phyloP scores from a whole-genome alignment of 805 yeast species.

The Pichia paraexigua region DNA sequence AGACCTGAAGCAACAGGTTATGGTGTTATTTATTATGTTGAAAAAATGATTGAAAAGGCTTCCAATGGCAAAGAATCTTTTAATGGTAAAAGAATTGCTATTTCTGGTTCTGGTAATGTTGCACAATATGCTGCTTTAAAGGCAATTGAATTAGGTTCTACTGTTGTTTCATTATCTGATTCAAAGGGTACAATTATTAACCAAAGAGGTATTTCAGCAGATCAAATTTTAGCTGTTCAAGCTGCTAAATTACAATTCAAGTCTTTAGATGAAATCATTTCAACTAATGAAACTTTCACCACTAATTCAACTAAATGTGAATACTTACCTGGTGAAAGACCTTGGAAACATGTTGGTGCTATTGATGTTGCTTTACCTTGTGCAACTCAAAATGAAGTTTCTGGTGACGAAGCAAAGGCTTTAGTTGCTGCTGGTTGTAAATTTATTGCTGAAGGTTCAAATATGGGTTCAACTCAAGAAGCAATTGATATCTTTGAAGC shows the following conservation, averaged over 20 bases:
- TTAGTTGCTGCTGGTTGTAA: conserved; percentile 86
- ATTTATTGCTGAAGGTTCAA: conserved; percentile 97
- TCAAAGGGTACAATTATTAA: conserved; percentile 84
- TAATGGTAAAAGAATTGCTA: conserved; percentile 89
- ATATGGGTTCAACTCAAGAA: conserved; percentile 98
- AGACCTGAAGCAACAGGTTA: conserved; percentile 99
- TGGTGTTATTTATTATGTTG: conserved; percentile 94
- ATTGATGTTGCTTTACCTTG: conserved; percentile 96
- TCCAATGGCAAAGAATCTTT: conserved; percentile 83
- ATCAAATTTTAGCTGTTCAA: conserved; percentile 66
- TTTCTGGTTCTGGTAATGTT: conserved; percentile 98
- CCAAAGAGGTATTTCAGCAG: conserved; percentile 74
- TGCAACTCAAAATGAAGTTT: conserved; percentile 97
- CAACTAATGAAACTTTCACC: conserved; percentile 46
- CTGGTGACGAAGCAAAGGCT: conserved; percentile 94
- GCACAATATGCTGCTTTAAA: conserved; percentile 98
- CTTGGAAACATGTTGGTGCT: conserved; percentile 88
- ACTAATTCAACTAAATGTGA: conserved; percentile 45
- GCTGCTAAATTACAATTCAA: conserved; percentile 75
- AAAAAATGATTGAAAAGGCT: conserved; percentile 94
- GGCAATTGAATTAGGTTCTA: conserved; percentile 94
- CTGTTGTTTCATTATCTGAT: conserved; percentile 89
- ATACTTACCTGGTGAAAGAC: conserved; percentile 90
- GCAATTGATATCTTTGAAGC: conserved; percentile 94
- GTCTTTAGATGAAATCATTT: conserved; percentile 61